Base-by-base conservation (phyloP, 2,329 filamentous ascomycete genomes). In the Cytospora mali region DNA sequence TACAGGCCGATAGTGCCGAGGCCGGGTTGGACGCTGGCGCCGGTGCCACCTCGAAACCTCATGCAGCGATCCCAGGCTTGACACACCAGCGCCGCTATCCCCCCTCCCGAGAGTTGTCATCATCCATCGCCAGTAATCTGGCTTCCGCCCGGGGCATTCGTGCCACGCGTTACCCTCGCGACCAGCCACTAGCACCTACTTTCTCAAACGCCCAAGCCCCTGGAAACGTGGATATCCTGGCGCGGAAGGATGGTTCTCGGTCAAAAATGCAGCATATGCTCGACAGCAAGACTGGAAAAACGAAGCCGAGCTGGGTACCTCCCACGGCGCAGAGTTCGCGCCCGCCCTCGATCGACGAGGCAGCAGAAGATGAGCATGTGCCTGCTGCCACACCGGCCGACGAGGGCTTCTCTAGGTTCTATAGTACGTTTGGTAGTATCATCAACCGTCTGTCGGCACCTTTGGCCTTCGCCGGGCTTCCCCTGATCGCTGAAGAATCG, bases 371-470 rank as follows among this genome's bases (percentile, higher is more conserved):
- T n/a, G 73, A 77, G 54, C 29, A 68, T 4, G 33, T 67, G 46
- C 31, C 35, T 55, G 61, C 7, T 52, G 61, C 62, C n/a, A 53
- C 62, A 2, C 67, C 70, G 3, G 78, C 76, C 68, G 92, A 96
- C 33, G 93, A 94, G 62, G 89, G 91, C 6, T 99, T 97, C 72
- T 86, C 91, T 7, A 87, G 88, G 59, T 99, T 98, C 77, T 99
- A 98, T 76, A 93, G 85, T 63, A 93, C 92, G 1, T 97, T 97
- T 71, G 93, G 93, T 61, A 92, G 85, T 59, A 85, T 97, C 54
- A 91, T 98, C 71, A 95, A 92, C 65, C 90, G 89, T 69, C 85
- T 98, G 14, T 96, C 94, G 0, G 93, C 93, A 0, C 93, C 93
- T 1, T 80, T 99, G 31, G 94, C 93, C 4, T 99, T 97, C 77